These are phyloP conservation scores for Cyphellophora europaea DNA, from an alignment of 2,329 filamentous ascomycete species.

Conservation along the genomic window DNA sequence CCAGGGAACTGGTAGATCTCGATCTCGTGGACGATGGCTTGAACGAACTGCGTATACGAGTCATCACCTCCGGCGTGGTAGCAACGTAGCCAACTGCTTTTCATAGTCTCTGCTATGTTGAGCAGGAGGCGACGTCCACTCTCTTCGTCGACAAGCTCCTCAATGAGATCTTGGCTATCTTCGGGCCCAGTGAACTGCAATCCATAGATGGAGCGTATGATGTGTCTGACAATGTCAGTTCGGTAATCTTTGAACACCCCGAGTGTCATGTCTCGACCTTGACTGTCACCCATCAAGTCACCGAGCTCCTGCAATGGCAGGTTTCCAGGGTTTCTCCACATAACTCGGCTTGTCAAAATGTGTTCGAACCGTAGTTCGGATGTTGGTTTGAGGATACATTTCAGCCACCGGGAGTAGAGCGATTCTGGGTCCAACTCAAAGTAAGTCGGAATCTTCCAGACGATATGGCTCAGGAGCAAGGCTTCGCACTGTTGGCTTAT, in stretches of 20 bases:
- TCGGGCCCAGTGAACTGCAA: conserved; percentile 3
- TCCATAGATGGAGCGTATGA: conserved; percentile 9
- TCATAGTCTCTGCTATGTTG: conserved; percentile 8
- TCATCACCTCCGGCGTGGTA: neutral
- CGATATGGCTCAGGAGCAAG: conserved; percentile 11
- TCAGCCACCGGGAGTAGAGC: conserved; percentile 9
- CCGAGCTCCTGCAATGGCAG: conserved; percentile 8
- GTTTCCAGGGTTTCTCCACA: conserved; percentile 6
- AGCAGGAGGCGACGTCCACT: conserved; percentile 6
- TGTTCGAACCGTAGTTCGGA: conserved; percentile 10
- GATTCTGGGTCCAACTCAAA: conserved; percentile 5
- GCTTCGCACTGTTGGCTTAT: conserved; percentile 9
- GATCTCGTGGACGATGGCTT: conserved; percentile 9
- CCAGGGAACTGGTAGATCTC: conserved; percentile 7
- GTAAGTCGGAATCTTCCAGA: conserved; percentile 1
- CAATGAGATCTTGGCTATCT: conserved; percentile 1
- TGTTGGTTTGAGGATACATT: conserved; percentile 5
- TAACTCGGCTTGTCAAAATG: conserved; percentile 7
- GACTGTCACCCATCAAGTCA: conserved; percentile 2
- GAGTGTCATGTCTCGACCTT: conserved; percentile 1
- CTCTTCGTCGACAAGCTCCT: conserved; percentile 3
- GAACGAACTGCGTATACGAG: conserved; percentile 5
- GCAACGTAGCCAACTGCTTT: conserved; percentile 5
- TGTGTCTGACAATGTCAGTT: conserved; percentile 8
- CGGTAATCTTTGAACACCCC: conserved; percentile 9